These are phyloP conservation scores for Ilyonectria robusta DNA, from an alignment of 2,329 filamentous ascomycete species.

Conservation along the genomic window DNA sequence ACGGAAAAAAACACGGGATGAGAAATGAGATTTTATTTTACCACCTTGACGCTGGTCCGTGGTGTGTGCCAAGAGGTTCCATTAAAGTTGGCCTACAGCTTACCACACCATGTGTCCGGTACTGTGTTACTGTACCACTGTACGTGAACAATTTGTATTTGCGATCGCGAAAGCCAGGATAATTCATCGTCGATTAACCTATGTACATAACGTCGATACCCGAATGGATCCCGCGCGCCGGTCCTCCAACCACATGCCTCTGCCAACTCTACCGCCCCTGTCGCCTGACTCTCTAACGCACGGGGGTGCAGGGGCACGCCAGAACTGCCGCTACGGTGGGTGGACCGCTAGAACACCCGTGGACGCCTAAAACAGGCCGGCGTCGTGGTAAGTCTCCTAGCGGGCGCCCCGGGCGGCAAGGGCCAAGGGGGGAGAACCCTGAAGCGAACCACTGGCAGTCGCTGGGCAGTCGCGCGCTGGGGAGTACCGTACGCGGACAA, in stretches of 20 bases:
- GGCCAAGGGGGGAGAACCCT: not conserved
- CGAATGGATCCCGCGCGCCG: constrained; percentile 3
- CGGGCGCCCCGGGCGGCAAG: not conserved
- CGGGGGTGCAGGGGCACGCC: not conserved
- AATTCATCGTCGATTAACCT: not conserved
- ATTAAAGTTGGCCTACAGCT: constrained; percentile 15
- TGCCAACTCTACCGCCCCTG: not conserved
- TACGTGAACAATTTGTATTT: not conserved
- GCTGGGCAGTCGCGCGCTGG: not conserved
- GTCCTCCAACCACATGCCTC: not conserved
- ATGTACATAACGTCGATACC: constrained; percentile 17
- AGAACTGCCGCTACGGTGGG: not conserved
- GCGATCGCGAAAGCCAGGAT: not conserved
- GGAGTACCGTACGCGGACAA: constrained; percentile 17
- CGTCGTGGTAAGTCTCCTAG: constrained; percentile 18
- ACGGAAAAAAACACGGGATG: not conserved
- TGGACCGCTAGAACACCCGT: constrained; percentile 23
- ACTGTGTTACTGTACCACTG: not conserved
- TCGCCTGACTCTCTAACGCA: not conserved
- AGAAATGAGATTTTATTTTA: not conserved
- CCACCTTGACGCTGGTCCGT: not conserved
- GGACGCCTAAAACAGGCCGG: constrained; percentile 14
- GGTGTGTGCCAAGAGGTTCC: constrained; percentile 19
- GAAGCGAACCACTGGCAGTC: not conserved
- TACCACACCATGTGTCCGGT: not conserved